Evolutionary conservation across 805 yeast species (phyloP), one percentile per base, ranked within the genome.

Genomic region (Dipodascus geniculatus): DNA sequence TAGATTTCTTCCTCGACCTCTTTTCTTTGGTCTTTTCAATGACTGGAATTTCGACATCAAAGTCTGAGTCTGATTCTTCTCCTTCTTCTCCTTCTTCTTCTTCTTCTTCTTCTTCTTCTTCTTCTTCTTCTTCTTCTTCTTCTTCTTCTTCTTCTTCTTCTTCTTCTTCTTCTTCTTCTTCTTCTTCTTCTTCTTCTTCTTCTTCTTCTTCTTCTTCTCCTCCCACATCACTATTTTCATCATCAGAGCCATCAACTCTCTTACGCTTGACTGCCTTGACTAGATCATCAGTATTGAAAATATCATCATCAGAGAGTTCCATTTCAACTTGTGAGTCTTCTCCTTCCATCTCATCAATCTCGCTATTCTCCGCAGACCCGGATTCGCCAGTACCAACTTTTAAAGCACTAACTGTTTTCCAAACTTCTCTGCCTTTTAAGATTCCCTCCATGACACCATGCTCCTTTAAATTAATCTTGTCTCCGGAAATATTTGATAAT

Each of bases 401-500:
- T 58, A 8, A 61, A 68, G 3, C 59, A 56, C 38, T 64, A 68
- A 4, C 96, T 62, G 85, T 90, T 64, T 93, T 79, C 96, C 96
- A 90, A 17, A 87, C 76, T 63, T 91, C 96, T 59, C 95, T 77
- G 2, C 93, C 76, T 52, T 85, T 81, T 53, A 91, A 71, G 33
- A 91, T 82, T 24, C 85, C 78, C 63, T 87, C 89, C 96, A 93
- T 91, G 1, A 91, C 83, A 2, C 91, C 85, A 59, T 85, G 91
- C 54, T 87, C 95, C 61, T 87, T 88, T 84, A 90, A 81, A 9
- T 78, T 70, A 73, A 53, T 65, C 51, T 80, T 84, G 23, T 79
- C 82, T 22, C 72, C 71, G 48, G 71, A 68, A 42, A 83, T 63
- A 48, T 79, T 76, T 42, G 81, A 81, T 17, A 79, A 68, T 57